Conservation (phyloP, 371 early-diverging fungal genomes). For the Mortierella sp. region DNA sequence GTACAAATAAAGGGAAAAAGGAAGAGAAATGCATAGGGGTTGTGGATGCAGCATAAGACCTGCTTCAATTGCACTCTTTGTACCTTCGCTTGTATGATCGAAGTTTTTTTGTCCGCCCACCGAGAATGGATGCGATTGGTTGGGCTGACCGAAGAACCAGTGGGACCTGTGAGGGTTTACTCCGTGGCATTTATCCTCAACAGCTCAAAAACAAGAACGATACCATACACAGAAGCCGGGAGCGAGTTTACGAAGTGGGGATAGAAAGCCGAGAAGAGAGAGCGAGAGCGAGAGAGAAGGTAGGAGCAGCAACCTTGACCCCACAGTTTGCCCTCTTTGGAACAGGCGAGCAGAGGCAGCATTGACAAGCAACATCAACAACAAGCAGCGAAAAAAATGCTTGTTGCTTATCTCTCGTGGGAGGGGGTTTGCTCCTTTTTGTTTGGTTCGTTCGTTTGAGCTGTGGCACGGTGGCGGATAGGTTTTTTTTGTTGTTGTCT, state of each 20-base stretch:
- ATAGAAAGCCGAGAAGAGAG: background rate
- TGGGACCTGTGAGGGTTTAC: background rate
- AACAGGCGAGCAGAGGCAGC: background rate
- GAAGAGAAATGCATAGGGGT: background rate
- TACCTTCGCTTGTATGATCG: background rate
- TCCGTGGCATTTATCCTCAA: background rate
- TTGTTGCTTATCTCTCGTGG: background rate
- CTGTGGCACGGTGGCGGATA: constrained; percentile 10
- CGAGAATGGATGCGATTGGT: background rate
- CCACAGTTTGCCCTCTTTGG: background rate
- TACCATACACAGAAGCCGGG: background rate
- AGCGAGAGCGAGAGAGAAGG: background rate
- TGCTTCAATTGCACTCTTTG: background rate
- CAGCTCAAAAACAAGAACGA: background rate
- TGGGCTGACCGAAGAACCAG: background rate
- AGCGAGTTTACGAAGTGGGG: background rate
- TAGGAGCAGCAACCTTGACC: background rate
- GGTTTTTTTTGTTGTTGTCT: background rate
- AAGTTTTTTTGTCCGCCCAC: background rate
- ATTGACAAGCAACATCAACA: background rate
- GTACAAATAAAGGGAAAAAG: background rate
- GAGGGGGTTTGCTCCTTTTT: background rate
- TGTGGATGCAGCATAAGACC: background rate
- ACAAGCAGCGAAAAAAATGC: background rate
- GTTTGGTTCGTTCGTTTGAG: background rate